A percentile compares a stretch with the other conserved stretches of the same genome.
Conservation (phyloP, 2,329 filamentous ascomycete species). For the Paraconiothyrium sp. region DNA sequence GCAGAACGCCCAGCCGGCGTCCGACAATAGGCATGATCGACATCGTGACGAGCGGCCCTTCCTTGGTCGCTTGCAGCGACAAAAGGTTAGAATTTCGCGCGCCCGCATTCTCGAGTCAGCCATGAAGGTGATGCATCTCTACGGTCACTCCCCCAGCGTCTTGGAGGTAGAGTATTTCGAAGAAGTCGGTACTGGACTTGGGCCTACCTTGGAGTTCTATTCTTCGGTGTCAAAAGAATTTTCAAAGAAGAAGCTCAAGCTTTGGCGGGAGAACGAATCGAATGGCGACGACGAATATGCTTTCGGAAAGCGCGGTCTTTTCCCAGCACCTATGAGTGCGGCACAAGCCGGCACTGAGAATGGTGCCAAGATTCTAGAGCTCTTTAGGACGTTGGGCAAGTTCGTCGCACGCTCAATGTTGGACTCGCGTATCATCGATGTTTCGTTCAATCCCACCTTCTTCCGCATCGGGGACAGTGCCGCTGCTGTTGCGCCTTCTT, state of each 20-base stretch:
- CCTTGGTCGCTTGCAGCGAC: slow-evolving; percentile 88
- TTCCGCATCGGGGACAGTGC: slow-evolving; percentile 87
- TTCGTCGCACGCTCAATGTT: slow-evolving; percentile 99
- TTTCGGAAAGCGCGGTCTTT: slow-evolving; percentile 83
- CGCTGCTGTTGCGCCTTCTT: slow-evolving; percentile 76
- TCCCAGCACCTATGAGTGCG: slow-evolving; percentile 88
- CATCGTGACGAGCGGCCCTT: slow-evolving; percentile 89
- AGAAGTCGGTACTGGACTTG: slow-evolving; percentile 94
- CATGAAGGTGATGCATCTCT: slow-evolving; percentile 98
- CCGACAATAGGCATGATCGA: slow-evolving; percentile 82
- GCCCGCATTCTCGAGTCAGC: slow-evolving; percentile 96
- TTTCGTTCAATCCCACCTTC: slow-evolving; percentile 97
- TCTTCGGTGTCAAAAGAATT: slow-evolving; percentile 97
- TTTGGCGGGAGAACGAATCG: slow-evolving; percentile 92
- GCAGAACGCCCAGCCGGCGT: slow-evolving; percentile 88
- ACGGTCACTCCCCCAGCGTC: slow-evolving; percentile 94
- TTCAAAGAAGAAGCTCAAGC: slow-evolving; percentile 93
- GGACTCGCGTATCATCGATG: slow-evolving; percentile 95
- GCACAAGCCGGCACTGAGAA: slow-evolving; percentile 77
- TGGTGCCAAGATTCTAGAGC: slow-evolving; percentile 85
- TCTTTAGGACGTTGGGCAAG: slow-evolving; percentile 94
- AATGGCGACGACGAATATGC: slow-evolving; percentile 80
- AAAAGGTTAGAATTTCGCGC: slow-evolving; percentile 97
- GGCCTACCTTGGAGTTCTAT: slow-evolving; percentile 96
- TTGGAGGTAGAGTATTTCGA: slow-evolving; percentile 99